Evolutionary conservation across 2,329 filamentous ascomycete species (phyloP).

Genomic region (Colletotrichum brevisporum): DNA sequence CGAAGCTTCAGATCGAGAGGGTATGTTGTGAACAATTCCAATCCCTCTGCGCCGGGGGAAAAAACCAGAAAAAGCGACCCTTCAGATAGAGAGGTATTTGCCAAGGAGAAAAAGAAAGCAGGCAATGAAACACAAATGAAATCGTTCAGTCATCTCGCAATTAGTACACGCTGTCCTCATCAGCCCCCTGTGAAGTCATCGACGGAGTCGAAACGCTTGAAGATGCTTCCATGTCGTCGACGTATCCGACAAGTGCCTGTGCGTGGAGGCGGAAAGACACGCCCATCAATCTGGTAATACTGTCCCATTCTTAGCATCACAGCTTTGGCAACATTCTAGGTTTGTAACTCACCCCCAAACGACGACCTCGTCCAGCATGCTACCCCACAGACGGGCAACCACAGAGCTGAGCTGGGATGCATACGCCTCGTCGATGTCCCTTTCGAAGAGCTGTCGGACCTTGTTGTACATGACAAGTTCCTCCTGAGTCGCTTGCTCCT

Average conservation of each 20-base stretch:
- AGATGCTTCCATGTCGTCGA: constrained; percentile 83
- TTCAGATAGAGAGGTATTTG: constrained; percentile 58
- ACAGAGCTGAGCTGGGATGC: constrained; percentile 92
- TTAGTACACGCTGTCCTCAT: constrained; percentile 81
- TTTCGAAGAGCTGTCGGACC: constrained; percentile 89
- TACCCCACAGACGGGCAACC: constrained; percentile 95
- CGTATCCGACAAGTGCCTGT: constrained; percentile 93
- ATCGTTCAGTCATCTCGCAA: constrained; percentile 66
- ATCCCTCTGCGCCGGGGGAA: constrained; percentile 30
- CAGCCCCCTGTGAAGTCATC: constrained; percentile 79
- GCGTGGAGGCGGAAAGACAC: constrained; percentile 98
- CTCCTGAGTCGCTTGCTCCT: constrained; percentile 88
- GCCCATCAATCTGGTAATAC: constrained; percentile 95
- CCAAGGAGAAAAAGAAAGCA: constrained; percentile 56
- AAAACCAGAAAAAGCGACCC: constrained; percentile 43
- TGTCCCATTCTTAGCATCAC: constrained; percentile 53
- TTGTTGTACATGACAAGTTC: constrained; percentile 94
- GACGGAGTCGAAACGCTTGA: constrained; percentile 79
- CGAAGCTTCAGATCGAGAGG: constrained; percentile 33
- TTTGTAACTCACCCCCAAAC: constrained; percentile 93
- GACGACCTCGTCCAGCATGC: constrained; percentile 98
- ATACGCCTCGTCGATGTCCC: constrained; percentile 87
- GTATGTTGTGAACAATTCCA: constrained; percentile 32
- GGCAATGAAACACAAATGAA: constrained; percentile 56
- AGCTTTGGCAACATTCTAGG: neutral